A percentile compares a stretch with the other conserved stretches of the same genome.
phyloP scores from a whole-genome alignment of 2,329 filamentous ascomycete genomes.

The Claviceps fusiformis region DNA sequence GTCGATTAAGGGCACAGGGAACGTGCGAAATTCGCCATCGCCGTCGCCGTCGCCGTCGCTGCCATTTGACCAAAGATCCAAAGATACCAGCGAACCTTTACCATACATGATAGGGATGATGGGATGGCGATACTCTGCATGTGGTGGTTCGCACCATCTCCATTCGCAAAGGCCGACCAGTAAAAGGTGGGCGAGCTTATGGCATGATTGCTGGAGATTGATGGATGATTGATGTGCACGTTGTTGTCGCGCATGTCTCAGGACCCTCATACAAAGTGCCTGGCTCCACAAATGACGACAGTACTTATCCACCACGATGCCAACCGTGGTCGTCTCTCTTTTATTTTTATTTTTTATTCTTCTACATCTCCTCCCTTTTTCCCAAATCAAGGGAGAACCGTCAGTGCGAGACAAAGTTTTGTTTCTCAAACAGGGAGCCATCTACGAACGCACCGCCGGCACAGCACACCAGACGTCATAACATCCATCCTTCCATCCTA shows the following conservation, averaged over 20 bases:
- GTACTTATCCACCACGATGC: neutral
- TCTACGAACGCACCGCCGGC: neutral
- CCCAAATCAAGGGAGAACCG: neutral
- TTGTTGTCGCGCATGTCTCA: neutral
- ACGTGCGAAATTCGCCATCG: neutral
- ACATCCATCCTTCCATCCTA: neutral
- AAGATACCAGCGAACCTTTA: neutral
- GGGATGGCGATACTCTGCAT: too few relatives aligned
- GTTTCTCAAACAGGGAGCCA: neutral
- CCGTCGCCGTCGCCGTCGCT: neutral
- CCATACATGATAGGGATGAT: neutral
- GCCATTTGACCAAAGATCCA: neutral
- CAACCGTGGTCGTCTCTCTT: neutral
- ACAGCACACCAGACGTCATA: neutral
- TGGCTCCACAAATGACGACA: conserved; percentile 1
- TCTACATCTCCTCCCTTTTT: neutral
- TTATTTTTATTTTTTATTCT: neutral
- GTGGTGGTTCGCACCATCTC: neutral
- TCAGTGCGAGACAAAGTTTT: neutral
- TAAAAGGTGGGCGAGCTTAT: neutral
- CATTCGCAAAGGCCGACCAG: neutral
- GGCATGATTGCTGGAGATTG: neutral
- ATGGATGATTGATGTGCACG: neutral
- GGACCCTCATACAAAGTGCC: neutral
- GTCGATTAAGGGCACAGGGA: neutral